A percentile compares a stretch with the other conserved stretches of the same genome.
phyloP scores from a whole-genome alignment of 2,329 filamentous ascomycete genomes.

The Magnaporthales sp. region DNA sequence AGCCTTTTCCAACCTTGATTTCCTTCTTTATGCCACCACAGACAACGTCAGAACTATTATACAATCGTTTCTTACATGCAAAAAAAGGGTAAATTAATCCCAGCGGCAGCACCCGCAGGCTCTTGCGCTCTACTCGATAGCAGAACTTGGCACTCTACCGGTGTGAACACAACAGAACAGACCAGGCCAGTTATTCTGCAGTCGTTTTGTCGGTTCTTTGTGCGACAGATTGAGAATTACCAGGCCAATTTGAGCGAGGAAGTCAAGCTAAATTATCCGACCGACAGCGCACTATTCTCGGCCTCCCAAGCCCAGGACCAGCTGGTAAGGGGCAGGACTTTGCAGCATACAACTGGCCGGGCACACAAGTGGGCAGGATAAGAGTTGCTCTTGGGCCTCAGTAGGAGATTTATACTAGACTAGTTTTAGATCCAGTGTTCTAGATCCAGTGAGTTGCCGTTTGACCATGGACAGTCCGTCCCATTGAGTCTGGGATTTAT shows the following conservation, averaged over 20 bases:
- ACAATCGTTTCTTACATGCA: neutral
- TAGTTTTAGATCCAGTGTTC: too few relatives aligned
- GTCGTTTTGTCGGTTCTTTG: neutral
- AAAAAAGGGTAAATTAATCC: neutral
- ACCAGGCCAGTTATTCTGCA: neutral
- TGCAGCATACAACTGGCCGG: neutral
- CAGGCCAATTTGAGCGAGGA: neutral
- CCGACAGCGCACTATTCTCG: neutral
- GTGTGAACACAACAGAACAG: neutral
- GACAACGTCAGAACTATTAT: neutral
- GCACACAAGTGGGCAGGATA: neutral
- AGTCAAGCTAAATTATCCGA: neutral
- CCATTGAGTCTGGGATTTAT: too few relatives aligned
- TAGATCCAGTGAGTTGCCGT: too few relatives aligned
- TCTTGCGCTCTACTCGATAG: neutral
- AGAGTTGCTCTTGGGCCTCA: neutral
- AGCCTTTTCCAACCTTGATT: neutral
- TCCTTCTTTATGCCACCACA: neutral
- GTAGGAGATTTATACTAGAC: neutral
- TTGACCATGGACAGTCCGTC: too few relatives aligned
- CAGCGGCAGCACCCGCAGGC: neutral
- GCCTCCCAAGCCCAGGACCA: neutral
- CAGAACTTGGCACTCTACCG: neutral
- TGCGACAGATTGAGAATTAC: neutral
- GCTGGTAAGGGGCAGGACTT: neutral